Conservation (phyloP, 208 protist genomes). For the Leptomonas pyrrhocoris region DNA sequence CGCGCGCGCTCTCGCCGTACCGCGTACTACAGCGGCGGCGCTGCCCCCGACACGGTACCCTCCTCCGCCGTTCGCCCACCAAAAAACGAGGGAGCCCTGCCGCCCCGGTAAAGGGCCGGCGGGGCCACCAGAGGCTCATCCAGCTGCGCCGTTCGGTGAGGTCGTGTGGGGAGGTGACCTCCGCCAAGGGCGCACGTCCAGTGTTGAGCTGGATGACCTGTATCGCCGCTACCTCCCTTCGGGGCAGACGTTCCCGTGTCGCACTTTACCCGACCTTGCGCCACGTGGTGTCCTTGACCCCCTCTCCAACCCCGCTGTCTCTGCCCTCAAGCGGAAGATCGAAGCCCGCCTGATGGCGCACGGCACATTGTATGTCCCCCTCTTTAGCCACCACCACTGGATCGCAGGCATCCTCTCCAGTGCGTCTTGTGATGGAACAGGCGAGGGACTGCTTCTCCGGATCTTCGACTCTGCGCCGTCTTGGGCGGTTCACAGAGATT, state of each 20-base stretch:
- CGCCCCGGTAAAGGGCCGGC: conserved; percentile 1
- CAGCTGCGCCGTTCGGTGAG: neutral
- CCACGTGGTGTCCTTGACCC: too few relatives aligned
- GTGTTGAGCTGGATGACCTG: neutral
- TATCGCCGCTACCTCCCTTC: neutral
- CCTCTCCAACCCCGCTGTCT: too few relatives aligned
- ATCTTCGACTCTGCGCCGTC: too few relatives aligned
- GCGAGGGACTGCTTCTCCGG: too few relatives aligned
- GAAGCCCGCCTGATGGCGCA: too few relatives aligned
- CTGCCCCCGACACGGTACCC: neutral
- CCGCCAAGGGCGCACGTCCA: neutral
- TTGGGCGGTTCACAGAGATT: neutral
- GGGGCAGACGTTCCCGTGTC: too few relatives aligned
- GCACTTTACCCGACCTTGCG: too few relatives aligned
- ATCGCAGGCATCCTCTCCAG: too few relatives aligned
- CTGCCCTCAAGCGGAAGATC: too few relatives aligned
- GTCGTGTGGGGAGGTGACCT: neutral
- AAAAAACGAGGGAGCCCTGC: neutral
- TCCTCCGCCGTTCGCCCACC: neutral
- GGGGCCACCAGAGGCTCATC: neutral
- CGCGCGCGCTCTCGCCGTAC: neutral
- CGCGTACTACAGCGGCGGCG: neutral
- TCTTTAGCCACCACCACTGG: too few relatives aligned
- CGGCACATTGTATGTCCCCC: too few relatives aligned
- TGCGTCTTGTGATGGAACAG: too few relatives aligned